A percentile compares a stretch with the other conserved stretches of the same genome.
phyloP scores from a whole-genome alignment of 768 basidiomycete genomes.

The Leccinum barrowsii region DNA sequence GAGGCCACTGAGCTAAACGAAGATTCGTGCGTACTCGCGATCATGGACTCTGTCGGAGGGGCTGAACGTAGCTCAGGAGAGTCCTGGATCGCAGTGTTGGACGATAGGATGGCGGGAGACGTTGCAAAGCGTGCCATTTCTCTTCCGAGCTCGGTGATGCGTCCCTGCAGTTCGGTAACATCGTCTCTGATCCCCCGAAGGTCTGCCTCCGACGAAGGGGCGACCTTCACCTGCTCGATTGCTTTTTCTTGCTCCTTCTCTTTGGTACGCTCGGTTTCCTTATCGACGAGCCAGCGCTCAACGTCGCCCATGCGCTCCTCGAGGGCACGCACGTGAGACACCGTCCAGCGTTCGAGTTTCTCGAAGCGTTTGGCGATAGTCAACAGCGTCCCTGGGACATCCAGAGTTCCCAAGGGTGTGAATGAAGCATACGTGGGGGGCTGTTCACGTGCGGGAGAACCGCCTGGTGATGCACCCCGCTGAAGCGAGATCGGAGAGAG shows the following conservation, averaged over 20 bases:
- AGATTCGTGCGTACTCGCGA: slow-evolving; percentile 30
- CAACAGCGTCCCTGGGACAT: slow-evolving; percentile 70
- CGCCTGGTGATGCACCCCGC: slow-evolving; percentile 37
- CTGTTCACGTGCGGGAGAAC: slow-evolving; percentile 41
- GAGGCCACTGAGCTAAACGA: slow-evolving; percentile 20
- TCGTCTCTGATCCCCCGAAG: slow-evolving; percentile 62
- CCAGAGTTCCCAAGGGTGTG: slow-evolving; percentile 63
- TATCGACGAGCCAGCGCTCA: slow-evolving; percentile 86
- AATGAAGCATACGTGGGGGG: slow-evolving; percentile 80
- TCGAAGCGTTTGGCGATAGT: slow-evolving; percentile 75
- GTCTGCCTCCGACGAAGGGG: slow-evolving; percentile 31
- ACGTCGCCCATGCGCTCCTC: slow-evolving; percentile 91
- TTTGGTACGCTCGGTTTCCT: slow-evolving; percentile 55
- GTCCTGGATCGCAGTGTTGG: slow-evolving; percentile 44
- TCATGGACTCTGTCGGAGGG: slow-evolving; percentile 47
- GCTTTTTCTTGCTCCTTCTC: slow-evolving; percentile 39
- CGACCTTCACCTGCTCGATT: slow-evolving; percentile 1
- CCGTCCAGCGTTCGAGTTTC: slow-evolving; percentile 88
- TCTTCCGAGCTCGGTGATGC: slow-evolving; percentile 69
- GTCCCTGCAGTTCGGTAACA: slow-evolving; percentile 67
- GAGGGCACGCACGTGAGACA: slow-evolving; percentile 83
- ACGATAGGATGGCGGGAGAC: slow-evolving; percentile 41
- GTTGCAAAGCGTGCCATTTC: slow-evolving; percentile 76
- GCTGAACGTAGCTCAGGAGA: slow-evolving; percentile 43
- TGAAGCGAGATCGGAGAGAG: slow-evolving; percentile 67